Base-by-base conservation (phyloP, 2,329 filamentous ascomycete genomes). In the Cryphonectria radicalis region DNA sequence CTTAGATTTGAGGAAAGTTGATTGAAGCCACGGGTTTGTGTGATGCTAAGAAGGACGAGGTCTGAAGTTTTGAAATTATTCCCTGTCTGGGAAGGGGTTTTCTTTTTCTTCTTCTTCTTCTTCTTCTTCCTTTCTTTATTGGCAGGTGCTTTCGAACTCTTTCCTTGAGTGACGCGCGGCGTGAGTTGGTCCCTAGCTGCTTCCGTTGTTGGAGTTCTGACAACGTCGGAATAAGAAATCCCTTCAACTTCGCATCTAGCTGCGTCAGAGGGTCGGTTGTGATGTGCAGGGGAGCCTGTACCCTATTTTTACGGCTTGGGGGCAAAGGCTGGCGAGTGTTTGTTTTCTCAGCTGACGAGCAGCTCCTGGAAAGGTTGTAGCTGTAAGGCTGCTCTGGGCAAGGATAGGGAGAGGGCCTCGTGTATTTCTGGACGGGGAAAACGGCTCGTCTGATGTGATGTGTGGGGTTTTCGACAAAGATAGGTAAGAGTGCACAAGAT, bases 401-500 rank as follows among this genome's bases (percentile, higher is more conserved):
- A 17, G 14, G 25, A 25, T 22, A 8, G 13, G 19, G 43, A 22
- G 37, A 7, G 25, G 32, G 11, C 25, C 32, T 43, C 37, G 35
- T 66, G 35, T 66, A 7, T 50, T 40, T 22, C 17, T 6, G 50
- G 53, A 5, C 4, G n/a, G 59, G 35, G 37, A 25, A 22, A 22
- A 25, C 57, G 55, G 42, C 19, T 67, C 43, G 63, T 50, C 46
- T 50, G 46, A n/a, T 50, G 11, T 28, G 40, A 40, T 55, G 17
- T 63, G 40, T 19, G 25, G 32, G n/a, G 28, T 37, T 28, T 28
- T 22, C 19, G 8, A 53, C 4, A 22, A 10, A 57, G 57, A 50
- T 46, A 35, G 46, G 32, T 43, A 57, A 40, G 43, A 69, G 59
- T 11, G 66, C 57, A 71, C 63, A 71, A 73, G 63, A 71, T 64